Base-by-base conservation (phyloP, 2,329 filamentous ascomycete species). In the Claviceps sp. region DNA sequence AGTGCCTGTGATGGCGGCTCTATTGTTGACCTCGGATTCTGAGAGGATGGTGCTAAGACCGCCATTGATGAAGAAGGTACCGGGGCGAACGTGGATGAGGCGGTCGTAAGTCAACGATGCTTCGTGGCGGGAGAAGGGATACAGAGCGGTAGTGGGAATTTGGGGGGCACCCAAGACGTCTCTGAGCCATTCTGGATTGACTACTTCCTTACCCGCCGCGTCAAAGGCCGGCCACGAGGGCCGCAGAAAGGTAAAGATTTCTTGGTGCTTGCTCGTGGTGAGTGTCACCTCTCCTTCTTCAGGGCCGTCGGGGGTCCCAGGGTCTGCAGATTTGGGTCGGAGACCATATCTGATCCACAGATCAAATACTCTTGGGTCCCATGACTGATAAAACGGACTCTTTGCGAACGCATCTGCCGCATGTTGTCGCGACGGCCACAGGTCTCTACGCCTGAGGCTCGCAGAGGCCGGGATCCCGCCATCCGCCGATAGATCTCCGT, bases 301-400 rank as follows among this genome's bases (percentile, higher is more conserved):
- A 30, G 30, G 30, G 2, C 8, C 30, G 30, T 30, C 8, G 30
- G 30, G 16, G 58, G 5, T n/a, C 22, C 42, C 46, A 22, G 63
- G 63, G 50, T 56, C 48, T 7, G 57, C 1, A 3, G 72, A 59
- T 2, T 83, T 72, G 16, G 84, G 76, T n/a, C 86, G 78, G n/a
- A 96, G 70, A 13, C 89, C 90, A 62, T 87, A 75, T 53, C 78
- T 59, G 46, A 89, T 68, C 62, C 64, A 70, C 2, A 57, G 59
- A 11, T 89, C 80, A 0, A 96, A 73, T 0, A 90, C 89, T 46
- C 89, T 77, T 1, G 78, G 73, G 61, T 97, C 88, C 91, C 91
- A 97, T 13, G 76, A 60, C 56, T 81, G 74, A 68, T 95, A 96
- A 70, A 95, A 95, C 0, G 58, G 56, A 52, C 61, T 85, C 51